Evolutionary conservation across 2,329 filamentous ascomycete species (phyloP), one percentile per base, ranked within the genome.

Genomic region (Albifimbria verrucaria): DNA sequence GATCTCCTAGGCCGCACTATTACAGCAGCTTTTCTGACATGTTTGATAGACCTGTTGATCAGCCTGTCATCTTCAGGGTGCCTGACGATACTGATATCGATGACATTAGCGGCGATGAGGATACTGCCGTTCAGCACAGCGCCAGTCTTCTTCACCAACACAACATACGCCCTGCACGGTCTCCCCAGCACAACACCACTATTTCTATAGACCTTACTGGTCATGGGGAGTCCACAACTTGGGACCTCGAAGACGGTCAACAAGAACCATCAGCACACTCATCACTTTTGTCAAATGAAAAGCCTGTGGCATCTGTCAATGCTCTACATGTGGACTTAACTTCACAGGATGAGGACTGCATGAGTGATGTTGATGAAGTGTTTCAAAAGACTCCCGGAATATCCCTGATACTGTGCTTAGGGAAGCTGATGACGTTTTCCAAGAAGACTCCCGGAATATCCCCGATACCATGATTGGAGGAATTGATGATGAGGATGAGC

Each of bases 81-180:
- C 75, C 76, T 0, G 75, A 78, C 49, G 74, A 75, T 9, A 65
- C 62, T 7, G 72, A 75, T 18, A 54, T 61, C 2, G 66, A 70
- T 28, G 64, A 65, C 21, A 52, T 58, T 1, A 58, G 57, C 22
- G 67, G 62, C 24, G 64, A 66, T 22, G 61, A 65, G 7, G 62
- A 67, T 18, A 45, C 57, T 12, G 57, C 52, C 39, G 58, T 70
- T 23, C 53, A 56, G 26, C 59, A 62, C 32, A 67, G 62, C 51
- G 56, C 60, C 15, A 52, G 61, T 24, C 61, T 68, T 21, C 50
- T 69, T n/a, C 57, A 49, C 18, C 52, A 57, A 42, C 62, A 68
- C 41, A 68, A 67, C 20, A 62, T 69, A 23, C 57, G 49, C 7
- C 66, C 71, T 11, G 52, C 62, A 20, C 46, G 6, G 7, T 17